phyloP scores from a whole-genome alignment of 1,139 yeast genomes.

The Chernovozyma sophiae-reginae region DNA sequence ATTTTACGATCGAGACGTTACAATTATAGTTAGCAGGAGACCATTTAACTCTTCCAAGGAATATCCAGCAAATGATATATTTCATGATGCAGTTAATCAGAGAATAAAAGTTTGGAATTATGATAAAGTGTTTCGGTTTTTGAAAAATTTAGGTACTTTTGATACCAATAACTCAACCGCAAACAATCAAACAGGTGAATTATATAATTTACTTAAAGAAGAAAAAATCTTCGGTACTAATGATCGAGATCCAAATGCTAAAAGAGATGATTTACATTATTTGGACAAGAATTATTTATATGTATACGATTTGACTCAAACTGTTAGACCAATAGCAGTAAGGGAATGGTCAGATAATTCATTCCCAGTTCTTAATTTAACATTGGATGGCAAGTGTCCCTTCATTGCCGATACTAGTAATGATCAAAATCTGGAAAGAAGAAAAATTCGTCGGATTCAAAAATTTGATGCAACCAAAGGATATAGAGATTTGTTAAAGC shows the following conservation, averaged over 20 bases:
- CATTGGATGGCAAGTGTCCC: slow-evolving; percentile 69
- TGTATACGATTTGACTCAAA: slow-evolving; percentile 77
- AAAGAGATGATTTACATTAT: slow-evolving; percentile 79
- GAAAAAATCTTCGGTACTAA: slow-evolving; percentile 85
- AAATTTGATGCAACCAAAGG: slow-evolving; percentile 39
- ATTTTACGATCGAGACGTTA: slow-evolving; percentile 74
- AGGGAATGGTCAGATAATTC: slow-evolving; percentile 67
- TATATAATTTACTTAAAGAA: slow-evolving; percentile 70
- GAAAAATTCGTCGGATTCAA: slow-evolving; percentile 32
- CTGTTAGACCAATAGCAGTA: slow-evolving; percentile 75
- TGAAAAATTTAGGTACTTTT: slow-evolving; percentile 61
- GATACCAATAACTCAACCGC: slow-evolving; percentile 10
- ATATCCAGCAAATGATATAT: slow-evolving; percentile 55
- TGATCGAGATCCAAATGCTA: slow-evolving; percentile 84
- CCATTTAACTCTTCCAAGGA: slow-evolving; percentile 16
- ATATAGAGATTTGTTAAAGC: slow-evolving; percentile 35
- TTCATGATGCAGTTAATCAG: slow-evolving; percentile 56
- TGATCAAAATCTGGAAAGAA: slow-evolving; percentile 34
- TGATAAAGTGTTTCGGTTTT: slow-evolving; percentile 79
- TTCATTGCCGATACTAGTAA: slow-evolving; percentile 47
- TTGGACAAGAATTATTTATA: slow-evolving; percentile 65
- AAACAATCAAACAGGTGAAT: slow-evolving; percentile 22
- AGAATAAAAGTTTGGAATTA: slow-evolving; percentile 83
- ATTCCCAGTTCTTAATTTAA: slow-evolving; percentile 42
- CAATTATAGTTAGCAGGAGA: slow-evolving; percentile 75